Evolutionary conservation across 2,329 filamentous ascomycete genomes (phyloP).

Genomic region (Exserohilum turcica): DNA sequence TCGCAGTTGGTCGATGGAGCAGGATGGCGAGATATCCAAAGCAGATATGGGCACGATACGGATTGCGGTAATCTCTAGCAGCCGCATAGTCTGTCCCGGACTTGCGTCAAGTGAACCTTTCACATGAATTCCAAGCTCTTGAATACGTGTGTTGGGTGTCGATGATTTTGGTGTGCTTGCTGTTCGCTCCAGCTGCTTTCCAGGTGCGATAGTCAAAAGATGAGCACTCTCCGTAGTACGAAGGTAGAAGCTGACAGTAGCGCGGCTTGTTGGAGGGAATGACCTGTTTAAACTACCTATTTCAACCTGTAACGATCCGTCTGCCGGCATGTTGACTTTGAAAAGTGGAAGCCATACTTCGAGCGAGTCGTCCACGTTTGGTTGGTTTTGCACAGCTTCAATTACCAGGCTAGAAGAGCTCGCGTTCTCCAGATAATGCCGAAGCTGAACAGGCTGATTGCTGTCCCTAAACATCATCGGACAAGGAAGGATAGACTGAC

Average conservation of each 20-base stretch:
- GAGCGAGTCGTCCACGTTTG: not conserved
- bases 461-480: not conserved
- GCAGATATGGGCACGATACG: conserved; percentile 19
- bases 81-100: not conserved
- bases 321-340: conserved; percentile 41
- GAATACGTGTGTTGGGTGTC: conserved; percentile 11
- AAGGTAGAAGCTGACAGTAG: conserved; percentile 21
- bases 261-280: not conserved
- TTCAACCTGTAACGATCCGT: conserved; percentile 27
- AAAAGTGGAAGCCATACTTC: conserved; percentile 36
- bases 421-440: conserved; percentile 19
- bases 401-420: conserved; percentile 25
- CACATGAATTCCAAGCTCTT: conserved; percentile 35
- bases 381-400: not conserved
- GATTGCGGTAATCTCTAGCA: conserved; percentile 21
- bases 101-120: not conserved
- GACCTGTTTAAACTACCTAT: conserved; percentile 16
- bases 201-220: not conserved
- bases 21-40: not conserved
- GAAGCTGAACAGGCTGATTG: conserved; percentile 8
- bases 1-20: conserved; percentile 19
- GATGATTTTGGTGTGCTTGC: not conserved
- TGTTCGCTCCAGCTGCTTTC: not conserved
- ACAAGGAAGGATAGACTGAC: conserved; percentile 43
- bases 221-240: conserved; percentile 12